Evolutionary conservation across 2,329 filamentous ascomycete species (phyloP), one percentile per base, ranked within the genome.

Genomic region (Blumeria hordei): DNA sequence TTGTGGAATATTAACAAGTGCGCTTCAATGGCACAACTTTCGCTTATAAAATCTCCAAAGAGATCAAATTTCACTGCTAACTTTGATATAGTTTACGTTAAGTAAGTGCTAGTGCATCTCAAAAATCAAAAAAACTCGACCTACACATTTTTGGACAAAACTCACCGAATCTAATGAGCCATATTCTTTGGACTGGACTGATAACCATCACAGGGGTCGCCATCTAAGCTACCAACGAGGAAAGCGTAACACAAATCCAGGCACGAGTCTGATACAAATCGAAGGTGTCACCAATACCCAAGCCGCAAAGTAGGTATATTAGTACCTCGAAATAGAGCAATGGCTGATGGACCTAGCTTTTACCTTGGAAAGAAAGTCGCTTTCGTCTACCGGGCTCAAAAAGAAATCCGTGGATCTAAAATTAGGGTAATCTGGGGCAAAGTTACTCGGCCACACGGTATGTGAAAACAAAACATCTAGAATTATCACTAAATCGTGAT

Each of bases 351-450:
- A 39, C 33, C 10, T 56, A 66, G 64, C 75, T 95, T 95, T 85
- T 98, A 98, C 78, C 77, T 87, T 64, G 92, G 92, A 75, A 98
- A 98, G 85, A 88, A 88, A 77, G 81, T 96, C 71, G 92, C 92
- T 71, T 98, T 88, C 74, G 88, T 98, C 74, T 98, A 96, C 81
- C 87, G 88, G 70, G 90, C 83, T 66, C 82, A 86, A 74, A 88
- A 82, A 75, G 87, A 94, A 78, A 79, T 94, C 69, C 85, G 90
- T 68, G 92, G 92, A 71, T 90, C 88, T 72, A 96, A 96, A 83
- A 93, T 96, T 75, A 82, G 90, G 69, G 84, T 96, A 66, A 95
- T 96, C 77, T 96, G 88, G 88, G 90, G 90, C 77, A 95, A 94
- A 79, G 83, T 96, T 71, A 94, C 87, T 70, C 78, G 88, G 69